Conservation (phyloP, 371 early-diverging fungal species). For the Mortierella polycephala region DNA sequence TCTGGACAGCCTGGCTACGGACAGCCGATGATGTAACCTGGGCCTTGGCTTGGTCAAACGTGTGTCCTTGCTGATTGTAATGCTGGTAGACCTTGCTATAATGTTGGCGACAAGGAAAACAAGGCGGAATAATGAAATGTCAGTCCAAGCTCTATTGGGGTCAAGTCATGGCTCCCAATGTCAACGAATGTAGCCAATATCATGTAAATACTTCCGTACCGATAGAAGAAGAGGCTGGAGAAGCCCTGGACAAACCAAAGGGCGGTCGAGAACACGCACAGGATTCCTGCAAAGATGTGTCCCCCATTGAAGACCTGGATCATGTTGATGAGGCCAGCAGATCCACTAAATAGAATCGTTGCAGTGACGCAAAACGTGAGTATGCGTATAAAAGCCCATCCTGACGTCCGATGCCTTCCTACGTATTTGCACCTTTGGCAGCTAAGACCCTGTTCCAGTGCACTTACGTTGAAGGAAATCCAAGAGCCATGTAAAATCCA, state of each 20-base stretch:
- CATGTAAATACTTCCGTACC: constrained; percentile 20
- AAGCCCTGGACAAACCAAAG: constrained; percentile 69
- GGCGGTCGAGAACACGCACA: constrained; percentile 75
- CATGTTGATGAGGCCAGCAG: constrained; percentile 84
- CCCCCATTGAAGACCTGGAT: constrained; percentile 76
- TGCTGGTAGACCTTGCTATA: constrained; percentile 78
- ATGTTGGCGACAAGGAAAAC: constrained; percentile 23
- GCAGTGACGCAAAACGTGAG: too few relatives aligned
- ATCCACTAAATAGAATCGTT: constrained; percentile 63
- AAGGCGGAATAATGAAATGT: not conserved
- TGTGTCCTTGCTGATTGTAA: constrained; percentile 84
- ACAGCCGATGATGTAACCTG: constrained; percentile 75
- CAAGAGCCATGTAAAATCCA: constrained; percentile 85
- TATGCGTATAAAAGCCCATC: not conserved
- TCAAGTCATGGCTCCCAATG: not conserved
- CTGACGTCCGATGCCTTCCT: not conserved
- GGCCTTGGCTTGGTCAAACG: constrained; percentile 83
- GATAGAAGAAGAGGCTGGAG: constrained; percentile 37
- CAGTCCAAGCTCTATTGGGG: not conserved
- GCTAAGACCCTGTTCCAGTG: not conserved
- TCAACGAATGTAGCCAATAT: not conserved
- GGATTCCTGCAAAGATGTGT: constrained; percentile 73
- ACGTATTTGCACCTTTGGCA: not conserved
- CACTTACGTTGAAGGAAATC: constrained; percentile 79
- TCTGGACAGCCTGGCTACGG: constrained; percentile 60